phyloP scores from a whole-genome alignment of 495 filamentous ascomycete species.

The Penicillium cataractarum region DNA sequence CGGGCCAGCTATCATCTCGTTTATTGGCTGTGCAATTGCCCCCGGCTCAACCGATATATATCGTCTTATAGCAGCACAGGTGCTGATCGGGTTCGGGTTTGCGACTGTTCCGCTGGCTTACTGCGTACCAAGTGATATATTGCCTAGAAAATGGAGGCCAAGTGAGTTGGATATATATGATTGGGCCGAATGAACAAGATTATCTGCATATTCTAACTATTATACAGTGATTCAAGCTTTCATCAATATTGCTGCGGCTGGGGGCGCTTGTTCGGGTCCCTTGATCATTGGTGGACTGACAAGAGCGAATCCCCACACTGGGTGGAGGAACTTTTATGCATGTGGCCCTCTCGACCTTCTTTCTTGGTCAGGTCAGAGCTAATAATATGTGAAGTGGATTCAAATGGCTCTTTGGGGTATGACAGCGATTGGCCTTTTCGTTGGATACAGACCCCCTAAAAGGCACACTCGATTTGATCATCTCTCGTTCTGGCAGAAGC shows the following conservation, averaged over 20 bases:
- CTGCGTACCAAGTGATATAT: constrained; percentile 18
- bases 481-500: constrained; percentile 16
- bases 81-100: constrained; percentile 18
- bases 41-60: constrained; percentile 16
- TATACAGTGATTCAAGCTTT: constrained; percentile 7
- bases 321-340: constrained; percentile 13
- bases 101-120: constrained; percentile 20
- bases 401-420: constrained; percentile 21
- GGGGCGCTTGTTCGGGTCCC: constrained; percentile 9
- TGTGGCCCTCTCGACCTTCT: background rate
- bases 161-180: no score
- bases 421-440: constrained; percentile 15
- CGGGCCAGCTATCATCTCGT: constrained; percentile 14
- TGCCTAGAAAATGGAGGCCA: constrained; percentile 17
- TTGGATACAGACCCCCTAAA: constrained; percentile 19
- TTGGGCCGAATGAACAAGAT: no score
- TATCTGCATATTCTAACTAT: no score
- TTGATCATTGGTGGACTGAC: constrained; percentile 12
- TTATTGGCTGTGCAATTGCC: constrained; percentile 15
- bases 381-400: constrained; percentile 8
- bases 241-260: constrained; percentile 10
- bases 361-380: background rate
- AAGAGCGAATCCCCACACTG: constrained; percentile 12
- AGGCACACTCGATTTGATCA: constrained; percentile 16
- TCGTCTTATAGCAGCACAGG: constrained; percentile 13